A percentile compares a stretch with the other conserved stretches of the same genome.
These are phyloP conservation scores for Fraxinus velutina DNA, from an alignment of 305 asterid genomes.

Conservation along the genomic window DNA sequence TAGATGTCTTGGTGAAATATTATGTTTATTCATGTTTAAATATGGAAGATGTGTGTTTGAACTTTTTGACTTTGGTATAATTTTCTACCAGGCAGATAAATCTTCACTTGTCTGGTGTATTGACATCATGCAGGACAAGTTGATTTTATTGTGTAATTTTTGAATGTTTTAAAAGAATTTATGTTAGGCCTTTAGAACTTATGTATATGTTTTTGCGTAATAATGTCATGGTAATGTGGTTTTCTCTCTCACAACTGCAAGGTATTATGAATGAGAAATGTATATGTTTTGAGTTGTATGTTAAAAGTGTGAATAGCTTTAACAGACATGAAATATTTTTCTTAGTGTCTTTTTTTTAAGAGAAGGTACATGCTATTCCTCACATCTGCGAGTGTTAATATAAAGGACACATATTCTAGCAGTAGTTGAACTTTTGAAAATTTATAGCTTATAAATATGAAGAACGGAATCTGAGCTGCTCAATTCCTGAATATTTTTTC, in stretches of 20 bases:
- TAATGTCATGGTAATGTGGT: not conserved
- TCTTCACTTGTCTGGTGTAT: not conserved
- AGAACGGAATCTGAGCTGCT: constrained; percentile 8
- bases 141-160: not conserved
- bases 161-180: not conserved
- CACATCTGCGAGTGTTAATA: constrained; percentile 1
- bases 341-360: not conserved
- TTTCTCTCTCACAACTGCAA: not conserved
- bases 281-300: not conserved
- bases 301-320: not conserved
- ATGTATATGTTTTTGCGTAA: not conserved
- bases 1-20: not conserved
- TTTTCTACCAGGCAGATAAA: constrained; percentile 3
- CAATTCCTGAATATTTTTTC: not conserved
- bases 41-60: not conserved
- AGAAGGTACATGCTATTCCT: not conserved
- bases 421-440: not conserved
- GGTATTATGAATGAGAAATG: not conserved
- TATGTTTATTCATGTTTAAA: not conserved
- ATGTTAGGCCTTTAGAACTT: not conserved
- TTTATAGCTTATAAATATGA: not conserved
- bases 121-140: not conserved
- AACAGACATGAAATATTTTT: not conserved
- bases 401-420: not conserved
- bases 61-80: not conserved